Evolutionary conservation across 2,329 filamentous ascomycete species (phyloP), one percentile per base, ranked within the genome.

Genomic region (Diaporthe amygdali): DNA sequence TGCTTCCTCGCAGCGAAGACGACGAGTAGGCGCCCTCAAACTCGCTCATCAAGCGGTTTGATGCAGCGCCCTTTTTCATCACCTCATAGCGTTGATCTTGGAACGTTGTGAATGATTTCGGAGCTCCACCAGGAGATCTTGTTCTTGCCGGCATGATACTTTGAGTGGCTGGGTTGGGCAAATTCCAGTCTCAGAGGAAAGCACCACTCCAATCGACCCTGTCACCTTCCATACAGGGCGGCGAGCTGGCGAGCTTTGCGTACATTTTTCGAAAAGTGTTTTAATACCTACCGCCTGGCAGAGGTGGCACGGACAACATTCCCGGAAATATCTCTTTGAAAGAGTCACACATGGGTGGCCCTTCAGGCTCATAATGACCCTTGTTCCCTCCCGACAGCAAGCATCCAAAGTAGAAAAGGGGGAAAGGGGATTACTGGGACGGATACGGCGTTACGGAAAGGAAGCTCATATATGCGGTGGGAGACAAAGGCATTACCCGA

Each of bases 1-100:
- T 79, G 3, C 75, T 80, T 66, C 75, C 77, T 10, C 66, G 55
- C 3, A 59, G 49, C 15, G 66, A 68, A 52, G 66, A 59, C 1
- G 66, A 68, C 44, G 66, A 68, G 52, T 68, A 68, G 20, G 37
- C 46, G 25, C n/a, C n/a, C 20, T 32, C 47, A 30, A 8, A 52
- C n/a, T n/a, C n/a, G 49, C 49, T 20, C 15, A 32, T 32, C 25
- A 14, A 17, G 22, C 3, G 32, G n/a, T 37, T n/a, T 34, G 14
- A 37, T 25, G 5, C 41, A 6, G 14, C 20, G 3, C 12, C 44
- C 20, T 5, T 20, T 49, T 22, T 30, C 25, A 30, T 15, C 5
- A 44, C 3, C 9, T 34, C 8, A 47, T 7, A 32, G n/a, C 9
- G 1, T 34, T 30, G 17, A 14, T 15, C 17, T 25, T 20, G 2